phyloP scores from a whole-genome alignment of 1,284 basidiomycete species.

The Ceratobasidium theobromae region DNA sequence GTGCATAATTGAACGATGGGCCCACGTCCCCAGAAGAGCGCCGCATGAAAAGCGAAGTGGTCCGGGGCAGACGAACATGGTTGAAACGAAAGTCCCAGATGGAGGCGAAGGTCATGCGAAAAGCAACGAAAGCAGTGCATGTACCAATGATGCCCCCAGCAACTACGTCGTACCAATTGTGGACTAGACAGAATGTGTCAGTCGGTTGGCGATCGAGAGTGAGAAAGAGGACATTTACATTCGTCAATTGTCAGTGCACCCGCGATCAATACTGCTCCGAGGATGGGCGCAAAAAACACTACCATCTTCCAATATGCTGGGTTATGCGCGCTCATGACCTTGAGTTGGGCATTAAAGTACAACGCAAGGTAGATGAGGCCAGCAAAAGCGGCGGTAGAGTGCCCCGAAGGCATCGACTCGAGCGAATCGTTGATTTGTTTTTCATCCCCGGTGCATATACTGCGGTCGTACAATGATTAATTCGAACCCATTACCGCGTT shows the following conservation, averaged over 20 bases:
- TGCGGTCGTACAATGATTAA: constrained; percentile 53
- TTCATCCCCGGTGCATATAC: constrained; percentile 55
- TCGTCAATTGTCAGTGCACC: constrained; percentile 60
- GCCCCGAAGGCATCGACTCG: constrained; percentile 54
- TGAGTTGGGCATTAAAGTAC: constrained; percentile 60
- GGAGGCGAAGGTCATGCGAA: constrained; percentile 57
- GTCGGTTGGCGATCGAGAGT: not conserved
- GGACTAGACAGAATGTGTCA: constrained; percentile 35
- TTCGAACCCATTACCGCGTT: constrained; percentile 50
- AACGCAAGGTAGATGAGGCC: constrained; percentile 57
- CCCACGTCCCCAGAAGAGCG: constrained; percentile 39
- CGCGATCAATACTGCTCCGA: constrained; percentile 58
- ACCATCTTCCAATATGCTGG: constrained; percentile 63
- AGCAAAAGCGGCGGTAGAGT: constrained; percentile 54
- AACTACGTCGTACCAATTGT: constrained; percentile 58
- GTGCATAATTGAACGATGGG: constrained; percentile 40
- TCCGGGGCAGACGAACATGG: constrained; percentile 54
- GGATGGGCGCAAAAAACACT: constrained; percentile 56
- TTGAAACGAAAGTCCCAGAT: constrained; percentile 60
- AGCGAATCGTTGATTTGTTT: constrained; percentile 57
- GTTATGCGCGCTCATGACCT: constrained; percentile 57
- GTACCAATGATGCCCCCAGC: constrained; percentile 56
- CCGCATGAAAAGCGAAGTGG: constrained; percentile 49
- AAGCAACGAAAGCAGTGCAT: constrained; percentile 53
- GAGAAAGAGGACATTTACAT: constrained; percentile 42